Evolutionary conservation across 2,329 filamentous ascomycete species (phyloP).

Genomic region (Exophiala sp.): DNA sequence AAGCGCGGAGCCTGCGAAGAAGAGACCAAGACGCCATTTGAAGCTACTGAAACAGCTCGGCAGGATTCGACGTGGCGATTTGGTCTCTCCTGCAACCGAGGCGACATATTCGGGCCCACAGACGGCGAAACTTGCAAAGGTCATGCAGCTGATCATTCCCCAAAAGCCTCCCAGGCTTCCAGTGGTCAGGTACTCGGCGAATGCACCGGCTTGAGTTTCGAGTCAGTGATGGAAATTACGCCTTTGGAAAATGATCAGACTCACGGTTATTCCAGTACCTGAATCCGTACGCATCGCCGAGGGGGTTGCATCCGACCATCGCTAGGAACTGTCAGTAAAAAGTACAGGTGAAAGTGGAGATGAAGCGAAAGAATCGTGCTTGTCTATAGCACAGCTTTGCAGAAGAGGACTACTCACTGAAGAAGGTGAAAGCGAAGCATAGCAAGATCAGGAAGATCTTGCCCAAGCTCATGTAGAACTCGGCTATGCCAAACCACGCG

Average conservation of each 20-base stretch:
- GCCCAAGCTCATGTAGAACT: slow-evolving; percentile 50
- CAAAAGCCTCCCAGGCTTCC: slow-evolving; percentile 69
- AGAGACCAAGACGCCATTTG: slow-evolving; percentile 71
- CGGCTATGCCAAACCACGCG: slow-evolving; percentile 49
- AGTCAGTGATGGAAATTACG: neutral
- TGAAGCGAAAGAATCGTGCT: no score
- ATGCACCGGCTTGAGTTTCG: slow-evolving; percentile 54
- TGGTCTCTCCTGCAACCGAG: slow-evolving; percentile 65
- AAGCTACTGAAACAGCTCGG: slow-evolving; percentile 74
- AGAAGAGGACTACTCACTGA: neutral
- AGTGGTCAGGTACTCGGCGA: slow-evolving; percentile 61
- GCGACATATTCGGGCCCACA: slow-evolving; percentile 65
- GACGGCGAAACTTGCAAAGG: slow-evolving; percentile 66
- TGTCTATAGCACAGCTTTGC: no score
- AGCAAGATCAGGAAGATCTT: slow-evolving; percentile 52
- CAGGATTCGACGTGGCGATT: slow-evolving; percentile 67
- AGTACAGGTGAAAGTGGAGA: no score
- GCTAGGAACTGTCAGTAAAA: neutral
- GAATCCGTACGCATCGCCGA: slow-evolving; percentile 69
- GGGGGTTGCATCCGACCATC: slow-evolving; percentile 78
- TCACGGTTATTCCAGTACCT: slow-evolving; percentile 57
- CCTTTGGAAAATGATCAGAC: neutral
- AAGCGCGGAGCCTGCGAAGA: slow-evolving; percentile 72
- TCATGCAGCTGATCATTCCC: slow-evolving; percentile 73
- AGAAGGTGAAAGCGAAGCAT: slow-evolving; percentile 63